Percentiles rank a stretch among this genome's conserved stretches.
phyloP scores from a whole-genome alignment of 371 early-diverging fungal genomes.

The Synchytrium microbalum region DNA sequence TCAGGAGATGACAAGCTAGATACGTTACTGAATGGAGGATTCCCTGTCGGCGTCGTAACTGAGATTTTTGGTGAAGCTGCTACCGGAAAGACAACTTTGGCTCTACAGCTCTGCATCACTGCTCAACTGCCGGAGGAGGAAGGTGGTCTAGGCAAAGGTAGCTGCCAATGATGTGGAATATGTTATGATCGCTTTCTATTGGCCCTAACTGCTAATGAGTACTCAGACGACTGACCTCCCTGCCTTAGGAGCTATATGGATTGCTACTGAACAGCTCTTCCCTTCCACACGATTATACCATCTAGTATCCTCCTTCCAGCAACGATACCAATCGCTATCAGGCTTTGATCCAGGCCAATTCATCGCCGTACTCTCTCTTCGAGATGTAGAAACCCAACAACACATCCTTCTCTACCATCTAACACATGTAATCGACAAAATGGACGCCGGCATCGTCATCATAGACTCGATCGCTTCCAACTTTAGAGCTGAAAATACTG shows the following conservation, averaged over 20 bases:
- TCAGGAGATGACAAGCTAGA: constrained; percentile 1
- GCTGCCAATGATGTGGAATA: constrained; percentile 10
- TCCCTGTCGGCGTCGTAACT: constrained; percentile 14
- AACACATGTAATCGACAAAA: constrained; percentile 15
- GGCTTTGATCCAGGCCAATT: constrained; percentile 31
- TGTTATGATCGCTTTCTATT: constrained; percentile 4
- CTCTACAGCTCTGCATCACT: constrained; percentile 65
- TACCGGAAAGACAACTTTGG: constrained; percentile 73
- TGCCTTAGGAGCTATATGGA: constrained; percentile 41
- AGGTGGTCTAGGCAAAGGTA: constrained; percentile 57
- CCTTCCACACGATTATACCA: constrained; percentile 37
- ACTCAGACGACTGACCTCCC: constrained; percentile 23
- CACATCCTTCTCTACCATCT: constrained; percentile 64
- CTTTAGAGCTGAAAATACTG: constrained; percentile 46
- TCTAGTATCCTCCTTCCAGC: not conserved
- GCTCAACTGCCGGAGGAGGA: constrained; percentile 47
- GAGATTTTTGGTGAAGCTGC: constrained; percentile 48
- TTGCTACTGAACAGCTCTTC: constrained; percentile 56
- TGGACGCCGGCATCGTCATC: constrained; percentile 56
- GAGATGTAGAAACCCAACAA: constrained; percentile 60
- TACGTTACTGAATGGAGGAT: constrained; percentile 7
- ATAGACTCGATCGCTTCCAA: constrained; percentile 80
- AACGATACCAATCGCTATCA: not conserved
- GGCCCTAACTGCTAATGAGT: too few species aligned
- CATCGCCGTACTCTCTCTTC: constrained; percentile 54